These are phyloP conservation scores for Nothopassalora personata DNA, from an alignment of 2,329 filamentous ascomycete genomes.

Conservation along the genomic window DNA sequence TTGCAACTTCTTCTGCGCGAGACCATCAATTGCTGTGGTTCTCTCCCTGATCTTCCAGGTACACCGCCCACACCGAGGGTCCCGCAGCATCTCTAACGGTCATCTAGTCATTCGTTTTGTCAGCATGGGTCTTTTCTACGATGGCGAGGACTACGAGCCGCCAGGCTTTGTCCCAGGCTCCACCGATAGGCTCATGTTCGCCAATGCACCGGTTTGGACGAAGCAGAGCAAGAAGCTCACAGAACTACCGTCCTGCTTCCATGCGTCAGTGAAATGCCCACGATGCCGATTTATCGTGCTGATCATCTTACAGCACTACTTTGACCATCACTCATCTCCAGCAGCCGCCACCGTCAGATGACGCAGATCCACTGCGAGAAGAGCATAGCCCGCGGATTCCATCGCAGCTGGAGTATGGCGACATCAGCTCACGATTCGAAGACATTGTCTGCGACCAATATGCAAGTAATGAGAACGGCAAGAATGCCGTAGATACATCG, in stretches of 20 bases:
- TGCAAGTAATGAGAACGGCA: neutral
- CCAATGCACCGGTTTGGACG: conserved; percentile 35
- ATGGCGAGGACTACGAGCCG: conserved; percentile 37
- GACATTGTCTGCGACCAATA: conserved; percentile 1
- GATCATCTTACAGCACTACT: conserved; percentile 12
- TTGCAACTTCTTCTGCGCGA: conserved; percentile 41
- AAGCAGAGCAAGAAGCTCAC: conserved; percentile 31
- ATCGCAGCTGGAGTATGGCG: conserved; percentile 5
- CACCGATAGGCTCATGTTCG: conserved; percentile 34
- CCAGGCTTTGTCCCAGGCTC: conserved; percentile 35
- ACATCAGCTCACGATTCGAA: neutral
- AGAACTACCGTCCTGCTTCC: conserved; percentile 36
- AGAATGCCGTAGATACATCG: neutral
- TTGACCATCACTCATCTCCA: conserved; percentile 20
- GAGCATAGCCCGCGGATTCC: conserved; percentile 3
- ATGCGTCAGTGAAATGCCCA: conserved; percentile 31
- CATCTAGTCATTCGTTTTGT: conserved; percentile 38
- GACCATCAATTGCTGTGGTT: conserved; percentile 36
- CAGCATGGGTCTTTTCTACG: conserved; percentile 42
- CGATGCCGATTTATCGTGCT: neutral
- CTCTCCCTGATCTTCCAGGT: conserved; percentile 42
- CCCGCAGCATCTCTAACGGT: neutral
- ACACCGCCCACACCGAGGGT: conserved; percentile 7
- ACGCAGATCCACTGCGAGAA: neutral
- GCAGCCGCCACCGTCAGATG: neutral